Evolutionary conservation across 2,329 filamentous ascomycete genomes (phyloP).

Genomic region (Bertia moriformis): DNA sequence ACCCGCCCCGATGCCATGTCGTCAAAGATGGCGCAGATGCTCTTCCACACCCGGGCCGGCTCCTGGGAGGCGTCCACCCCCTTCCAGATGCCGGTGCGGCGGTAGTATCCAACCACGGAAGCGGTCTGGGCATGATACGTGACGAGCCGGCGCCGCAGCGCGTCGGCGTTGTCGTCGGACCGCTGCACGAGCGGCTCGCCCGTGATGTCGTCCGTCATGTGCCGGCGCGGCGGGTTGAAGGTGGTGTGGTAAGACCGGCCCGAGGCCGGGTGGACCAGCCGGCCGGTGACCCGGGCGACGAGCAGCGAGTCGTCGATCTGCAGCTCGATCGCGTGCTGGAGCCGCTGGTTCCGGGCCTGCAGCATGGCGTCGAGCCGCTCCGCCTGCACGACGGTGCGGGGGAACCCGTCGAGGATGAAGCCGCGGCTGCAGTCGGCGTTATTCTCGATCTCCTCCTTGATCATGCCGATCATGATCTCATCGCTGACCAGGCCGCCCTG

Average conservation of each 20-base stretch:
- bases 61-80: slow-evolving; percentile 91
- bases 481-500: slow-evolving; percentile 93
- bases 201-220: slow-evolving; percentile 92
- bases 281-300: slow-evolving; percentile 90
- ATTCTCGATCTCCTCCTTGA: slow-evolving; percentile 86
- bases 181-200: slow-evolving; percentile 94
- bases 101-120: slow-evolving; percentile 91
- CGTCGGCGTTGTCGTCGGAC: slow-evolving; percentile 90
- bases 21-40: slow-evolving; percentile 71
- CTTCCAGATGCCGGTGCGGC: slow-evolving; percentile 93
- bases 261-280: slow-evolving; percentile 86
- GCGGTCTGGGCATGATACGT: slow-evolving; percentile 92
- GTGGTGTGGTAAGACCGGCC: slow-evolving; percentile 95
- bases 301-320: slow-evolving; percentile 91
- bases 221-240: slow-evolving; percentile 91
- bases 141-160: slow-evolving; percentile 80
- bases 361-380: slow-evolving; percentile 93
- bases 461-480: slow-evolving; percentile 99
- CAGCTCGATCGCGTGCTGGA: slow-evolving; percentile 91
- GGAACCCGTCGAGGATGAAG: slow-evolving; percentile 98
- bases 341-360: slow-evolving; percentile 57
- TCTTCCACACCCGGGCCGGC: slow-evolving; percentile 90
- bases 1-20: slow-evolving; percentile 30
- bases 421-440: slow-evolving; percentile 85
- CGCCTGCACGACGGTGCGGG: slow-evolving; percentile 87